Conservation (phyloP, 2,329 filamentous ascomycete species). For the Simplicillium aogashimaense region DNA sequence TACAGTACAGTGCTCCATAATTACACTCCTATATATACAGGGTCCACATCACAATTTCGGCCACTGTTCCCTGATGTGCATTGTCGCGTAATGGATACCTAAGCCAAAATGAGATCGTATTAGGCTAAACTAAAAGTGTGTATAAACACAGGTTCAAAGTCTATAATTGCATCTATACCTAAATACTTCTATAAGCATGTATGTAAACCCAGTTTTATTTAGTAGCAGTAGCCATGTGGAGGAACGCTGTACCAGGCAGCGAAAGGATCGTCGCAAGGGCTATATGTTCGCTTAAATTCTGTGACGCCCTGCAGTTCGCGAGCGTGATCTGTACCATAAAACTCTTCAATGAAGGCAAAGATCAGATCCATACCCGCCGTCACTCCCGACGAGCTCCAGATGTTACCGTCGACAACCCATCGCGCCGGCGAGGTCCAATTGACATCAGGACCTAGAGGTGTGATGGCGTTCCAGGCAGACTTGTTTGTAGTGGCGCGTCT, state of each 20-base stretch:
- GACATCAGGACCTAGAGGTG: conserved; percentile 33
- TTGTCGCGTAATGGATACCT: too few species aligned
- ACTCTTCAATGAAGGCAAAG: conserved; percentile 9
- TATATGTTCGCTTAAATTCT: conserved; percentile 8
- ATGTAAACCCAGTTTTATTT: too few species aligned
- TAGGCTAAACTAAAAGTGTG: too few species aligned
- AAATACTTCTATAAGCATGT: too few species aligned
- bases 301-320: conserved; percentile 4
- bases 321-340: conserved; percentile 5
- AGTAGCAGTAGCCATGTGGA: conserved; percentile 4
- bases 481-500: conserved; percentile 58
- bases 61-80: too few species aligned
- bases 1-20: too few species aligned
- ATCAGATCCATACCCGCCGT: conserved; percentile 9
- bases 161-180: too few species aligned
- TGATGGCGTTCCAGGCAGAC: conserved; percentile 36
- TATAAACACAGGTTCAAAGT: too few species aligned
- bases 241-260: conserved; percentile 6
- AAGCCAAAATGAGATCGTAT: too few species aligned
- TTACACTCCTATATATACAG: too few species aligned
- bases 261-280: conserved; percentile 11
- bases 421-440: conserved; percentile 50
- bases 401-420: conserved; percentile 54
- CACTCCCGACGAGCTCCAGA: conserved; percentile 53
- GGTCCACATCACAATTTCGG: too few species aligned